Evolutionary conservation across 148 eudicot species (phyloP), one percentile per base, ranked within the genome.

Genomic region (Chenopodium formosanum): DNA sequence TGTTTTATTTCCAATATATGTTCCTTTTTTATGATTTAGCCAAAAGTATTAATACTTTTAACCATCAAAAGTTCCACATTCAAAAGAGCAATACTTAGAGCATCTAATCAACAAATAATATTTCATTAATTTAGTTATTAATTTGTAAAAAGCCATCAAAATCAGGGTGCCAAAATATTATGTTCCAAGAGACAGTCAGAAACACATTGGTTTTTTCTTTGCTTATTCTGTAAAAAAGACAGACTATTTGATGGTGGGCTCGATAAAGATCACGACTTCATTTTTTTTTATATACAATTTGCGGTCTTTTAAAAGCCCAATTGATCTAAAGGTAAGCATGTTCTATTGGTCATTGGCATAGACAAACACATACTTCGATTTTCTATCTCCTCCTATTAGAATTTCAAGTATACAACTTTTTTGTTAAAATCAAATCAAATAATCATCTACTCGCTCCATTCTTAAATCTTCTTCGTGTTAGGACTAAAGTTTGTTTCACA

Each of bases 201-300:
- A 56, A 82, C 48, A 25, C 34, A 53, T 44, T 44, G 40, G 12
- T 60, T 9, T 60, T 9, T 4, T 34, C 8, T 68, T 69, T 69
- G 29, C 50, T 68, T 70, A 44, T 40, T 80, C 76, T 60, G 79
- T 66, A 56, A 79, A 17, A 17, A 83, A 79, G 80, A 22, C 82
- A 79, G 85, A 79, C 75, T 48, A 4, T 34, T 66, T 68, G 1
- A 46, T 53, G 75, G 74, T 83, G 85, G 85, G 85, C 85, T 83
- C 82, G 85, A 79, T 79, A 83, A 74, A 83, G 77, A 19, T 70
- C 40, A 7, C 7, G 62, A 23, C 60, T 60, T 40, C 44, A 40
- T 4, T 40, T 40, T 40, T 31, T 76, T 32, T 22, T 9, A 14
- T 12, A 4, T 23, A 14, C 11, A n/a, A 53, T 79, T 79, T 27